Conservation (phyloP, 148 eudicot species). For the Beta vulgaris region DNA sequence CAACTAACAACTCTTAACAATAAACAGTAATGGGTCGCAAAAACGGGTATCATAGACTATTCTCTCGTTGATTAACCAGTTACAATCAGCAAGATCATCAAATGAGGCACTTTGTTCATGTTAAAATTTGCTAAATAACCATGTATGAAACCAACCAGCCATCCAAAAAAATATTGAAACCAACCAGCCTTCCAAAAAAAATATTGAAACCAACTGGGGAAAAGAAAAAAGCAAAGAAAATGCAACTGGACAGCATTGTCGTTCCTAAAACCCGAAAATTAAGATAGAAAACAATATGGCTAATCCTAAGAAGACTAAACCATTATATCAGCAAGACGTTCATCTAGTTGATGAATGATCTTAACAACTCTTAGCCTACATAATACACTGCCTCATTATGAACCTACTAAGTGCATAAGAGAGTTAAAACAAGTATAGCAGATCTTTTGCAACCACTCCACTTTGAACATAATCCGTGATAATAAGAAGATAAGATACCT, state of each 20-base stretch:
- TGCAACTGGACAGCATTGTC: neutral
- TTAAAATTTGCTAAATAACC: neutral
- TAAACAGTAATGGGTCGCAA: neutral
- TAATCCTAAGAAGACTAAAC: neutral
- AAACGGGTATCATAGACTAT: neutral
- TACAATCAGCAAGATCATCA: neutral
- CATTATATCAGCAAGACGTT: neutral
- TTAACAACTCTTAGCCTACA: neutral
- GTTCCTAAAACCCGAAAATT: neutral
- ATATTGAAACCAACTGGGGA: neutral
- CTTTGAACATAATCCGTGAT: neutral
- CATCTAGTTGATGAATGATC: neutral
- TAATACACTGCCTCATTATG: neutral
- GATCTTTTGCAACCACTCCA: neutral
- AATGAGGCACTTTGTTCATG: constrained; percentile 3
- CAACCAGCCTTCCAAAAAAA: no score
- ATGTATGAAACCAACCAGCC: no score
- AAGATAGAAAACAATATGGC: neutral
- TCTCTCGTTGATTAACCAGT: neutral
- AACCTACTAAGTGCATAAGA: neutral
- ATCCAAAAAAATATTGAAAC: no score
- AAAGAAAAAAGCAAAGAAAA: neutral
- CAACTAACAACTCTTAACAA: neutral
- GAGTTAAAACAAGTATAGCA: neutral
- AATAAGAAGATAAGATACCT: neutral